Evolutionary conservation across 176 grass and related monocot genomes (phyloP), one percentile per base, ranked within the genome.

Genomic region (Elymus sibiricus): DNA sequence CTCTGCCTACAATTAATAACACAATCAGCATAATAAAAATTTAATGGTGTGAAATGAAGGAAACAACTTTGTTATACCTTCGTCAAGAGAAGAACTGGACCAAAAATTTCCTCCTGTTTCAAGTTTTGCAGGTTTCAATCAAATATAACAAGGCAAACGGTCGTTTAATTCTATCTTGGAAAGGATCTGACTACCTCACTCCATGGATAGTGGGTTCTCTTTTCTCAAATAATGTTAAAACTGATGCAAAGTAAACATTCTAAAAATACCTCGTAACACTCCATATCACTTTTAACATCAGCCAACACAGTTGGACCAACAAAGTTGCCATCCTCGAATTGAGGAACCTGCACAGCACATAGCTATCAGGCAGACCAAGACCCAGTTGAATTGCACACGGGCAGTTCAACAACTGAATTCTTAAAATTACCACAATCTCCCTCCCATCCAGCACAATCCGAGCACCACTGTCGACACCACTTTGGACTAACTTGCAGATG

Each of bases 401-500:
- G 1, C 13, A 46, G 43, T 55, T 67, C 59, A 87, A 65, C 5
- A 87, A 61, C 22, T 84, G 27, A 83, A 75, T 37, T 28, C 4
- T 40, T 38, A 46, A 84, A 69, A 35, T 86, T 92, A 98, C 96
- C 84, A 94, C 84, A 77, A 94, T 89, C 11, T 92, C 82, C 86
- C 93, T 95, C 39, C 93, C 93, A 77, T 98, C 96, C 82, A 98
- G 88, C 67, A 98, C 77, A 75, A 98, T 74, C 74, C 96, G 90
- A 34, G 91, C 93, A 47, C 92, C 92, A 75, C 25, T 92, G 34
- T 92, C 93, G 77, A 74, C 82, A 29, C 96, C 96, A 78, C 86
- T 94, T 95, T 98, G 93, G 58, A 98, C 91, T 88, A 98, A 84
- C 53, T 93, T 98, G 90, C 91, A 94, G 82, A 98, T 98, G 46